Evolutionary conservation across 768 basidiomycete species (phyloP), one percentile per base, ranked within the genome.

Genomic region (Termitomyces sp.): DNA sequence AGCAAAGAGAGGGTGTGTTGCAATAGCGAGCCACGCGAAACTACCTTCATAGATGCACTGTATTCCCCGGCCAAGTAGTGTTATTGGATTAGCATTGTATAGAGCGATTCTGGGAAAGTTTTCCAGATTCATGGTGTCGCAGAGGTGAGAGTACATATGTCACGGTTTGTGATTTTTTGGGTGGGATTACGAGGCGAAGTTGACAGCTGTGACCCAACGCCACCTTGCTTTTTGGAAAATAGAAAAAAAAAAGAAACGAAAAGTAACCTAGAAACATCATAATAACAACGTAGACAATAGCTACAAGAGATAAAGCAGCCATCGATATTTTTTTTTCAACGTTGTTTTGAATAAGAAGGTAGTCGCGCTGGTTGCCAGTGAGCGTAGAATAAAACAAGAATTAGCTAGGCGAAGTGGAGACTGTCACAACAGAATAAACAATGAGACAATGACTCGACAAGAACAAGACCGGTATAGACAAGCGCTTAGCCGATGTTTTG

Each of bases 11-110:
- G 54, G 54, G 2, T 55, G 54, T 5, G 54, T 55, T 8, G 54
- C 46, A 4, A 13, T 26, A 20, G 29, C 24, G 22, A 56, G 28
- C 56, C 56, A 56, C 15, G 15, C 22, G 5, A 49, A 51, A 31
- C 56, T 56, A 3, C 49, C 56, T 44, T 56, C 48, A 5, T 56
- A 56, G 39, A 56, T 36, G 9, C 28, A 33, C 33, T 44, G 20
- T 26, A 41, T 36, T 13, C 47, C 39, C 10, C 22, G 34, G n/a
- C 49, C 56, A 24, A 56, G 24, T 22, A 56, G 22, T 2, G 31
- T 51, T 4, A 56, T 31, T 9, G 48, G 56, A 51, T 56, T 51
- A 7, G 39, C 20, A 22, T 50, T 51, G 34, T 51, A 56, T 15
- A 37, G 18, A 50, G 13, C 15, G 5, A 56, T 20, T 36, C 24